phyloP scores from a whole-genome alignment of 2,329 filamentous ascomycete species.

The Apiospora sp. region DNA sequence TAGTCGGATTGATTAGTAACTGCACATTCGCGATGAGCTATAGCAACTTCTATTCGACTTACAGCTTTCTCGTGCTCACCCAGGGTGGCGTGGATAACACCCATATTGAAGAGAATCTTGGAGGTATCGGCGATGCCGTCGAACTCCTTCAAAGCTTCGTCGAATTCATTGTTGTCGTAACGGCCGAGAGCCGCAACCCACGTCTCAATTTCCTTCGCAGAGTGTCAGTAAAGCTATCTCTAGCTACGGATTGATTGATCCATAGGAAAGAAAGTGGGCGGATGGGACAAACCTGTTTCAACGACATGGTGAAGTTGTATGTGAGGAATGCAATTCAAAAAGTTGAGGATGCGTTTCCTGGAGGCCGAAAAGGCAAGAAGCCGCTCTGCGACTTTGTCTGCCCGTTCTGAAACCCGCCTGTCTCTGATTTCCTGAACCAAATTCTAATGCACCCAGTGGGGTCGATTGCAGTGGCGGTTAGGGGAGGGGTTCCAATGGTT shows the following conservation, averaged over 20 bases:
- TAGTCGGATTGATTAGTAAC: slow-evolving; percentile 48
- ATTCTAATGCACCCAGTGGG: slow-evolving; percentile 16
- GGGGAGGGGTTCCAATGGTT: slow-evolving; percentile 7
- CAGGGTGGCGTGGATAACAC: slow-evolving; percentile 95
- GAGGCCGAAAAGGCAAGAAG: slow-evolving; percentile 9
- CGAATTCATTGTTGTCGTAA: slow-evolving; percentile 98
- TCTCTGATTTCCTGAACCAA: slow-evolving; percentile 12
- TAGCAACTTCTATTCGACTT: slow-evolving; percentile 48
- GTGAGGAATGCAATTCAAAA: slow-evolving; percentile 6
- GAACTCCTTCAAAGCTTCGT: slow-evolving; percentile 85
- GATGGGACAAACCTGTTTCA: slow-evolving; percentile 41
- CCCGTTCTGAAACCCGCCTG: slow-evolving; percentile 1
- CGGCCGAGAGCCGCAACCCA: slow-evolving; percentile 91
- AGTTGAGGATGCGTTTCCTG: neutral
- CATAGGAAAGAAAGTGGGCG: neutral
- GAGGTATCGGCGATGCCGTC: slow-evolving; percentile 91
- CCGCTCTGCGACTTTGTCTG: slow-evolving; percentile 27
- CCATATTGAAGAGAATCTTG: slow-evolving; percentile 98
- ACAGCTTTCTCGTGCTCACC: slow-evolving; percentile 97
- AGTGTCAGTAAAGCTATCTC: slow-evolving; percentile 20
- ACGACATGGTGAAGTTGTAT: slow-evolving; percentile 38
- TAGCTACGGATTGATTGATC: neutral
- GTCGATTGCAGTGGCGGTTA: slow-evolving; percentile 14
- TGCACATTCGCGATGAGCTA: slow-evolving; percentile 19
- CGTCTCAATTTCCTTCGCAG: slow-evolving; percentile 89